Evolutionary conservation across 257 asterid species (phyloP).

Genomic region (Catharanthus roseus): DNA sequence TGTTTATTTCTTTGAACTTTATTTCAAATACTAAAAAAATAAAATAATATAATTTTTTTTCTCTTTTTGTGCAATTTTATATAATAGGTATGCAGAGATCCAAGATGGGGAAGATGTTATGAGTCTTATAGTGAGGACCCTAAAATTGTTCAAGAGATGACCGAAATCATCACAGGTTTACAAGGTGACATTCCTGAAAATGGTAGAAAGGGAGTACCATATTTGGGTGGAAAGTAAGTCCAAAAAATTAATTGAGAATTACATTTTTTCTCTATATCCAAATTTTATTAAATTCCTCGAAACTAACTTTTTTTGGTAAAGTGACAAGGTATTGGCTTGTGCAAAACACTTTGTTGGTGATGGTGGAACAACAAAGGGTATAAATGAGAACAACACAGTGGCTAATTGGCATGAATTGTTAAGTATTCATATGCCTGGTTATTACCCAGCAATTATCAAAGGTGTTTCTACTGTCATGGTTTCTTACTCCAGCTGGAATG

Average conservation of each 20-base stretch:
- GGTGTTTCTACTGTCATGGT: slow-evolving; percentile 48
- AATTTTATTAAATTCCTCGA: no score
- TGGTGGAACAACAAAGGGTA: slow-evolving; percentile 42
- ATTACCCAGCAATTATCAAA: slow-evolving; percentile 30
- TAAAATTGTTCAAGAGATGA: slow-evolving; percentile 43
- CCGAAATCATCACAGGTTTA: slow-evolving; percentile 41
- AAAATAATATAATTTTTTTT: no score
- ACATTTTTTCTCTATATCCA: background rate
- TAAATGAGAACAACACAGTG: slow-evolving; percentile 34
- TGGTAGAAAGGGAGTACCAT: slow-evolving; percentile 35
- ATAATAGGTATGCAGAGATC: slow-evolving; percentile 38
- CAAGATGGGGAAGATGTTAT: slow-evolving; percentile 66
- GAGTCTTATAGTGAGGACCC: slow-evolving; percentile 60
- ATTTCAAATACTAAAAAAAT: no score
- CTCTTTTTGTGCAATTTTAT: background rate
- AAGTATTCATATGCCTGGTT: slow-evolving; percentile 46
- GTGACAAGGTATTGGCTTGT: slow-evolving; percentile 37
- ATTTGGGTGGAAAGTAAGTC: slow-evolving; percentile 47
- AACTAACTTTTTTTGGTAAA: no score
- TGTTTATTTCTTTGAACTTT: background rate
- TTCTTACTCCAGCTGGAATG: slow-evolving; percentile 49
- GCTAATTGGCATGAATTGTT: slow-evolving; percentile 35
- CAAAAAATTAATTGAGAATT: no score
- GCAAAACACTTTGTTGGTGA: slow-evolving; percentile 51
- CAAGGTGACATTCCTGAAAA: slow-evolving; percentile 47